Evolutionary conservation across 2,329 filamentous ascomycete species (phyloP).

Genomic region (Verticillium longisporum): DNA sequence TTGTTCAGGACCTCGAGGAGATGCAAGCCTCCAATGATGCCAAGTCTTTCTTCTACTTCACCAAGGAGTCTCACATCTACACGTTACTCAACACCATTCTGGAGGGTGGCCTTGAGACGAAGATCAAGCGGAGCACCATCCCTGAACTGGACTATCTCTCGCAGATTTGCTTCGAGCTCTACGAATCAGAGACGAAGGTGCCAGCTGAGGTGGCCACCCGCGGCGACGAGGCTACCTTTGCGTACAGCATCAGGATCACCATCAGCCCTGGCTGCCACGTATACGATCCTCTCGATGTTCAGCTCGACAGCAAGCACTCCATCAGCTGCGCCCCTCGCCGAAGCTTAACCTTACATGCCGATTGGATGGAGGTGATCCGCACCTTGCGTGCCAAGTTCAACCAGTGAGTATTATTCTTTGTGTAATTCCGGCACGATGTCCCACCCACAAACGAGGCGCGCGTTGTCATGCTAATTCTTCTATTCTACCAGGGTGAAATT

Average conservation of each 20-base stretch:
- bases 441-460: too few relatives aligned
- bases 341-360: conserved; percentile 81
- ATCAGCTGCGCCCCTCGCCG: conserved; percentile 90
- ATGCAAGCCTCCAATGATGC: conserved; percentile 92
- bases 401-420: conserved; percentile 52
- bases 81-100: conserved; percentile 96
- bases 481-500: conserved; percentile 47
- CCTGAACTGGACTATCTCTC: conserved; percentile 96
- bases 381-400: conserved; percentile 92
- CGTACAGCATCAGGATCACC: conserved; percentile 93
- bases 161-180: conserved; percentile 96
- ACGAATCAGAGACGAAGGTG: conserved; percentile 78
- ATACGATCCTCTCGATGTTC: conserved; percentile 91
- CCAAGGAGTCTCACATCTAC: conserved; percentile 98
- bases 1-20: conserved; percentile 93
- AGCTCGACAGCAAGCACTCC: conserved; percentile 91
- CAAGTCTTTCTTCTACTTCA: conserved; percentile 98
- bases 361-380: conserved; percentile 97
- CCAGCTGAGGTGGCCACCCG: conserved; percentile 31
- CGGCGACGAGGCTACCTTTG: conserved; percentile 65
- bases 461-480: neutral
- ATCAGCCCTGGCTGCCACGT: conserved; percentile 95
- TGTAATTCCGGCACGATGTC: neutral
- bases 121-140: conserved; percentile 91
- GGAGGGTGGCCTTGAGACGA: conserved; percentile 92